Evolutionary conservation across 345 rosid species (phyloP), one percentile per base, ranked within the genome.

Genomic region (Camelina sativa): DNA sequence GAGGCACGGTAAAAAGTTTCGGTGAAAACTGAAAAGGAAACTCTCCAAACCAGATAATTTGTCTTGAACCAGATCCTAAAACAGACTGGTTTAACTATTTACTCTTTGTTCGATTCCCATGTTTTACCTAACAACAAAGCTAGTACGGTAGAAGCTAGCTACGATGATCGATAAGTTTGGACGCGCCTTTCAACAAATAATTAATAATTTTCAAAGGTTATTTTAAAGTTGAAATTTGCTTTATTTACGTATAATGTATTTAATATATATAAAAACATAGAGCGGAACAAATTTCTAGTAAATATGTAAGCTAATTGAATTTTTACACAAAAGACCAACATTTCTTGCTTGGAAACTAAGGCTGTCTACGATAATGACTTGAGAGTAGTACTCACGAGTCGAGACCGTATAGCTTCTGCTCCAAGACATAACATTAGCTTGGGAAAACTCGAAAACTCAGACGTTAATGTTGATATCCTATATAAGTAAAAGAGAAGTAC

Each of bases 351-450:
- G 62, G 51, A 10, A 67, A 75, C 68, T 6, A 75, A 59, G 79
- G 7, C 55, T 75, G 73, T 67, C 68, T 17, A 51, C 38, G 47
- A 75, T 25, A 67, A 75, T 59, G 79, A 67, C 62, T 75, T 75
- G 73, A 67, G 73, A 67, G 73, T 75, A 67, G 55, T 51, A 75
- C 47, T 75, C 79, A 75, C 62, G 68, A 75, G 79, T 74, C 16
- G 53, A 37, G 73, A 52, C 68, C 37, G 67, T 61, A 25, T 51
- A 75, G 71, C 73, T 75, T 75, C 67, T 75, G 67, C 62, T 60
- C 55, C 73, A 66, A 74, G 55, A 50, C 48, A 67, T 17, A 60
- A 60, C 62, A 67, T 28, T 67, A 59, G 22, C 48, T 59, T 74
- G 51, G 78, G 60, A 57, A 58, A 67, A 50, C 79, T 75, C 73